Base-by-base conservation (phyloP, 208 protist species). In the Angomonas deanei region DNA sequence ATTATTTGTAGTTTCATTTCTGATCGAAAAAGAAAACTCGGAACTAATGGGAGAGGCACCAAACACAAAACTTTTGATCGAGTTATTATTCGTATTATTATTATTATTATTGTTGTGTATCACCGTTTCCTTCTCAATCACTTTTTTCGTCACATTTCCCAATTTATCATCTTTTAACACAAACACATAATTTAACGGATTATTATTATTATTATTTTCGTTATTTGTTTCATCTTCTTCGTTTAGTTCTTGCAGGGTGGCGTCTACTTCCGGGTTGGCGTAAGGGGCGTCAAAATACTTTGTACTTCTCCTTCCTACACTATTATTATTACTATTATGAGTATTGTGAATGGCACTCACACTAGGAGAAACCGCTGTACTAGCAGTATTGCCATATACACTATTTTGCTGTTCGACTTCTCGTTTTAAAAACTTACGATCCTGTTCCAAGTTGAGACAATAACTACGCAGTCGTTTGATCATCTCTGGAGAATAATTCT, bases 381-480 rank as follows among this genome's bases (percentile, higher is more conserved):
- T n/a, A n/a, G n/a, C n/a, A n/a, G n/a, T n/a, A n/a, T n/a, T n/a
- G n/a, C n/a, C n/a, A n/a, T n/a, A n/a, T n/a, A n/a, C n/a, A n/a
- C n/a, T n/a, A n/a, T n/a, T n/a, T n/a, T n/a, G n/a, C n/a, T n/a
- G n/a, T n/a, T n/a, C n/a, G 17, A 42, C 63, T 31, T 56, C 33
- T 5, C 50, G 31, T 19, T 62, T 48, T 47, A 84, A 61, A 52
- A 66, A 57, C 58, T 70, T 66, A 2, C 78, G 78, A 13, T 59
- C 65, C 3, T 53, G 38, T 34, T 84, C 78, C 1, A 84, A 54
- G 11, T 52, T 32, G 26, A n/a, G 33, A 26, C 69, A 76, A 64
- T 84, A 84, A 2, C 26, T 39, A 8, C 61, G 74, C 15, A 84
- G 63, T 17, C 78, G 78, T 1, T 56, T 66, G 56, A 84, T 74